Evolutionary conservation across 108 stramenopile genomes (phyloP), one percentile per base, ranked within the genome.

Genomic region (Fragilariopsis cylindrus): DNA sequence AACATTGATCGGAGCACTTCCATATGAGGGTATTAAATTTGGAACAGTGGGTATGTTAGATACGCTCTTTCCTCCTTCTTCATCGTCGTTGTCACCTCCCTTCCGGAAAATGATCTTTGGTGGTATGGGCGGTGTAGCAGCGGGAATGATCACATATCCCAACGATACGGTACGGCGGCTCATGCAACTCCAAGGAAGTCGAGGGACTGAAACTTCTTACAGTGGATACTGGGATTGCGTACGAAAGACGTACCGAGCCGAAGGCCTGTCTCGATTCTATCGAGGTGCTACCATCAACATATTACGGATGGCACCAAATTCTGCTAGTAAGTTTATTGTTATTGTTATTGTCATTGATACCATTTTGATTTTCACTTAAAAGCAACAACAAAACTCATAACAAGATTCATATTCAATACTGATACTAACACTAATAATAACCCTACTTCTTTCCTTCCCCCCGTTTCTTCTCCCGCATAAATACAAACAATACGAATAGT

Each of bases 1-100:
- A 1, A 92, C 95, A 1, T 67, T 96, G 44, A 49, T 96, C 30
- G 96, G 96, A 7, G 90, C 93, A 12, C 83, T 96, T 78, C 93
- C 93, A 1, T 96, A 94, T 75, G 93, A 93, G 76, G 96, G 96
- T 9, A 93, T 96, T 60, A 92, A 94, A 72, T 96, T 96, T 81
- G 96, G 93, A 16, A 94, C 93, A 9, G 96, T 96, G 5, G 95
- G 90, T 41, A 8, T 92, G 30, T 69, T 96, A 75, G 95, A 96
- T 63, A n/a, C 47, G 15, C 45, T 81, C 5, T 90, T 94, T 76
- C 89, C 89, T 3, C 13, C 52, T 47, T 63, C 62, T 8, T 41
- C 40, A 45, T 63, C 6, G 7, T 63, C 62, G 30, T 42, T 44
- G 13, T 7, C 62, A 15, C 45, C 47, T 13, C 72, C 83, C 7